Percentiles rank a stretch among this genome's conserved stretches.
These are phyloP conservation scores for Penicillium polonicum DNA, from an alignment of 2,329 filamentous ascomycete genomes.

Conservation along the genomic window DNA sequence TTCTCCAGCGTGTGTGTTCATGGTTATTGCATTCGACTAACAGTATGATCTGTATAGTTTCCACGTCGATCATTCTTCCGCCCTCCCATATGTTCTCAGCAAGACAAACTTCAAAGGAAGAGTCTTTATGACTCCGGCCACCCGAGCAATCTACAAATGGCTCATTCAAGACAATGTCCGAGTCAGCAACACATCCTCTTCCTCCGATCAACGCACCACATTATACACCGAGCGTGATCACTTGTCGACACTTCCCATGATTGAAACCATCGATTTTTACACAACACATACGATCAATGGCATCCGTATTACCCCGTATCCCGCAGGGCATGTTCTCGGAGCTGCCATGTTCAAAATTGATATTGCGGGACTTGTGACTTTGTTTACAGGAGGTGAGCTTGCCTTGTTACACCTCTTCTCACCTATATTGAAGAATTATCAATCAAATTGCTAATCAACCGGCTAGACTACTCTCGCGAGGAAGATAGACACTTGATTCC, in stretches of 20 bases:
- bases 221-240: conserved; percentile 96
- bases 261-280: conserved; percentile 97
- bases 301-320: conserved; percentile 94
- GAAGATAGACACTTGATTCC: conserved; percentile 94
- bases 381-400: conserved; percentile 74
- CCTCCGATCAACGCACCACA: conserved; percentile 61
- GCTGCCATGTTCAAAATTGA: conserved; percentile 98
- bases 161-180: conserved; percentile 95
- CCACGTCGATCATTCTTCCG: conserved; percentile 96
- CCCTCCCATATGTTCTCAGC: conserved; percentile 92
- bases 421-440: too few species aligned
- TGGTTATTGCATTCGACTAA: conserved; percentile 28
- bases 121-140: conserved; percentile 99
- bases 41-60: conserved; percentile 62
- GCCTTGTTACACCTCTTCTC: too few species aligned
- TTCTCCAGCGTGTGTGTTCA: neutral
- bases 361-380: conserved; percentile 92
- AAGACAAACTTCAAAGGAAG: conserved; percentile 97
- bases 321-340: conserved; percentile 94
- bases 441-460: neutral
- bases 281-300: conserved; percentile 97
- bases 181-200: conserved; percentile 69
- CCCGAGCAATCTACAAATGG: conserved; percentile 99
- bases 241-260: conserved; percentile 85
- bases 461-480: conserved; percentile 82